Base-by-base conservation (phyloP, 139 green algal species). In the Zygnema circumcarinatum region DNA sequence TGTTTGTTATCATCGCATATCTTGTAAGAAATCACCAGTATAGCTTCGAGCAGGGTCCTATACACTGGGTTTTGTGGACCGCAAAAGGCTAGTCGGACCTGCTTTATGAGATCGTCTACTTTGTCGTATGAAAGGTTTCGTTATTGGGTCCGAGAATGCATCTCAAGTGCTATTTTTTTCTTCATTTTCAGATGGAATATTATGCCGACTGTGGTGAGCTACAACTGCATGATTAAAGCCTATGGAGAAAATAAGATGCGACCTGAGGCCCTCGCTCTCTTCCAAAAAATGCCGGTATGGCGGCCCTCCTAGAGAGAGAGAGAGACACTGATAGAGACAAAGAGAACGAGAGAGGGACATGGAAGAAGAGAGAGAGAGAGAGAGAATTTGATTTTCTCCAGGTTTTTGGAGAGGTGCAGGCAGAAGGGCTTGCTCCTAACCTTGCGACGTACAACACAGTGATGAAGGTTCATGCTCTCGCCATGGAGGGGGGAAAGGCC, bases 161-260 rank as follows among this genome's bases (percentile, higher is more conserved):
- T n/a, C n/a, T n/a, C n/a, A n/a, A n/a, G n/a, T n/a, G n/a, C n/a
- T n/a, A n/a, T n/a, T n/a, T 62, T 62, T 62, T 62, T 62, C 16
- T 16, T 62, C 16, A 25, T 62, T 62, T 62, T 62, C 69, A 78
- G 69, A 16, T 78, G 69, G 69, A 41, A 78, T 41, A n/a, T 78
- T 3, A 42, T 33, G 47, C 76, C 76, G 7, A 83, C 32, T 38
- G 76, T 81, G 40, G 76, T 83, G 76, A 83, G 38, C 11, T 83
- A 81, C 76, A 83, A 83, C 16, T 7, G 7, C 7, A 81, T 83
- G 76, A 83, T 83, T 11, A 36, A 39, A 42, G 52, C 69, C 11
- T 83, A 83, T 16, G 69, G 76, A 3, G 47, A 83, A 3, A 52
- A 42, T 11, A 52, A 52, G 3, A 78, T 78, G 69, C 7, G 35